Percentiles rank a stretch among this genome's conserved stretches.
These are phyloP conservation scores for Geranium brycei DNA, from an alignment of 345 rosid species.

Conservation along the genomic window DNA sequence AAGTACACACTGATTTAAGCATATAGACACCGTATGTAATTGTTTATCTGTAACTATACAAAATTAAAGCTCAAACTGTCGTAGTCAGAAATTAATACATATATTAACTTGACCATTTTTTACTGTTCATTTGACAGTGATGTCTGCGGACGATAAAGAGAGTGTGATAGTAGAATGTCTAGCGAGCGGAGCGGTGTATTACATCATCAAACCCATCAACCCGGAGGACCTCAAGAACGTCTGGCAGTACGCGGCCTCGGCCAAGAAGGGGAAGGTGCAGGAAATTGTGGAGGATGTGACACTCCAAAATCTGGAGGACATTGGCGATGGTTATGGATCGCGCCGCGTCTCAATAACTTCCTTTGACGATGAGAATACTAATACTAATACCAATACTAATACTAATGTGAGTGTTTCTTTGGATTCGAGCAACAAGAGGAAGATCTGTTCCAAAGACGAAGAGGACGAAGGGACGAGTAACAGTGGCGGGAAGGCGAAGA, in stretches of 20 bases:
- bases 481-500: slow-evolving; percentile 19
- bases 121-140: slow-evolving; percentile 23
- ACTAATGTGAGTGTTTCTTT: too few species aligned
- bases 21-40: too few species aligned
- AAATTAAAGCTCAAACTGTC: too few species aligned
- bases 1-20: background rate
- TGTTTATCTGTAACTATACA: too few species aligned
- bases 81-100: too few species aligned
- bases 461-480: slow-evolving; percentile 7
- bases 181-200: slow-evolving; percentile 45
- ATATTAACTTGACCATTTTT: background rate
- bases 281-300: slow-evolving; percentile 4
- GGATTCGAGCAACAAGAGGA: slow-evolving; percentile 3
- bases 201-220: slow-evolving; percentile 46
- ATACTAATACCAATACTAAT: too few species aligned
- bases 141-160: slow-evolving; percentile 50
- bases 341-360: background rate
- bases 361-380: background rate
- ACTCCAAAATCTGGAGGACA: background rate
- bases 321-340: background rate
- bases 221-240: slow-evolving; percentile 34
- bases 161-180: slow-evolving; percentile 28
- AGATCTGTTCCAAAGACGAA: slow-evolving; percentile 3
- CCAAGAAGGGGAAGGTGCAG: slow-evolving; percentile 25
- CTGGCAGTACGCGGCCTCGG: slow-evolving; percentile 36